A percentile compares a stretch with the other conserved stretches of the same genome.
Conservation (phyloP, 805 yeast species). For the Pichia eremophila region DNA sequence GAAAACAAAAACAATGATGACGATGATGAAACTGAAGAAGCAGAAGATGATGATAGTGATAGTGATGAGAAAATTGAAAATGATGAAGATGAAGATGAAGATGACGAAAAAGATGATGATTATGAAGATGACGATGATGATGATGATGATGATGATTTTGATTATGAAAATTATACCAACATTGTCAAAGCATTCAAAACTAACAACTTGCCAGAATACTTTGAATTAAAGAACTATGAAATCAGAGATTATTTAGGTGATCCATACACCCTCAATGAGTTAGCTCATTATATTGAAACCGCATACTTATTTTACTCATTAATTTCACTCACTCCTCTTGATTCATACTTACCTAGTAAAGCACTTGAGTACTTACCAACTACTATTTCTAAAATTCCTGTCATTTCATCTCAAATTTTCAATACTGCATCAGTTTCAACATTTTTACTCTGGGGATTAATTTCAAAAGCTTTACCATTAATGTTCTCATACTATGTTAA, state of each 20-base stretch:
- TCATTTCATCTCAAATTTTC: slow-evolving; percentile 32
- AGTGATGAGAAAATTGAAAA: slow-evolving; percentile 9
- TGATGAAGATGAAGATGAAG: slow-evolving; percentile 39
- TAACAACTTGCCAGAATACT: slow-evolving; percentile 11
- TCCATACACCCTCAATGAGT: slow-evolving; percentile 24
- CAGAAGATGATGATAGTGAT: slow-evolving; percentile 36
- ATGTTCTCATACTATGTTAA: slow-evolving; percentile 41
- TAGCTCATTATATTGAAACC: slow-evolving; percentile 19
- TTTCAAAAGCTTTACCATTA: slow-evolving; percentile 34
- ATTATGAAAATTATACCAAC: slow-evolving; percentile 5
- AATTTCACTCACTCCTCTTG: slow-evolving; percentile 12
- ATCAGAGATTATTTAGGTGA: slow-evolving; percentile 25
- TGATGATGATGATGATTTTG: slow-evolving; percentile 11
- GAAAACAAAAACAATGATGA: slow-evolving; percentile 36
- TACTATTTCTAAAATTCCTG: slow-evolving; percentile 13
- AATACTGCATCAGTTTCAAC: slow-evolving; percentile 25
- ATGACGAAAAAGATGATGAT: slow-evolving; percentile 27
- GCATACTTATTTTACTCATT: slow-evolving; percentile 12
- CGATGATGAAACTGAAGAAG: slow-evolving; percentile 67
- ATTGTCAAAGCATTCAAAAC: slow-evolving; percentile 7
- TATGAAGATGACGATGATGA: slow-evolving; percentile 27
- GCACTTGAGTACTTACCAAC: slow-evolving; percentile 20
- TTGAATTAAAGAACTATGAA: slow-evolving; percentile 20
- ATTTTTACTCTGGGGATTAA: slow-evolving; percentile 31
- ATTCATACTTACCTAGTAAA: slow-evolving; percentile 17